Evolutionary conservation across 805 yeast genomes (phyloP), one percentile per base, ranked within the genome.

Genomic region (Ogataea trehalophila): DNA sequence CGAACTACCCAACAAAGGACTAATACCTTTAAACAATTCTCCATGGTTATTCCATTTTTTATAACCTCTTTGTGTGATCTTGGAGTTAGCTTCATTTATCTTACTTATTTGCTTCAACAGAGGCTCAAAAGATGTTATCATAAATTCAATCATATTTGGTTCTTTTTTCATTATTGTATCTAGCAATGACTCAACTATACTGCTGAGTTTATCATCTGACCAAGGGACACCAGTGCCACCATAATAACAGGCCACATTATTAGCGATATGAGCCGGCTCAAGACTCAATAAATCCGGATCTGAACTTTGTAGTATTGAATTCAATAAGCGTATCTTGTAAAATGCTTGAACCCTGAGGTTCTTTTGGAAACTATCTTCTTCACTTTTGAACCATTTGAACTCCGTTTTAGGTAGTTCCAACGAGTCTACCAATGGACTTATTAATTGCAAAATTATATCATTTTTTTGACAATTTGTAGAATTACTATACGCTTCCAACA

Each of bases 1-100:
- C 5, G 53, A 45, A 18, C 42, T 51, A 2, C 56, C 54, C 18
- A 57, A 29, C 5, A 56, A 44, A 11, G 62, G 62, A 17, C 51
- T 42, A 5, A 53, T 49, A 1, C 56, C 59, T 23, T 45, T 43
- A 35, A 56, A 45, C 18, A 47, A 20, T 9, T 48, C 52, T 9
- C 18, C 17, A 7, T 41, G 15, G 6, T 39, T 37, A 5, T 35
- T 43, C 17, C 42, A 18, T 35, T 42, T 44, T 36, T 46, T 48
- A 44, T 45, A 49, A 6, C 60, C 61, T 22, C 54, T 39, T 2
- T 33, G 40, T 7, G 55, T 53, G 29, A 58, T 41, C 18, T 46
- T 46, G 5, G 55, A 42, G 3, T 39, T 39, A 7, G 31, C 43
- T 18, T 39, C 33, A 18, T 50, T 50, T n/a, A 42, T 42, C 16